phyloP scores from a whole-genome alignment of 805 yeast genomes.

The Kluyveromyces siamensis region DNA sequence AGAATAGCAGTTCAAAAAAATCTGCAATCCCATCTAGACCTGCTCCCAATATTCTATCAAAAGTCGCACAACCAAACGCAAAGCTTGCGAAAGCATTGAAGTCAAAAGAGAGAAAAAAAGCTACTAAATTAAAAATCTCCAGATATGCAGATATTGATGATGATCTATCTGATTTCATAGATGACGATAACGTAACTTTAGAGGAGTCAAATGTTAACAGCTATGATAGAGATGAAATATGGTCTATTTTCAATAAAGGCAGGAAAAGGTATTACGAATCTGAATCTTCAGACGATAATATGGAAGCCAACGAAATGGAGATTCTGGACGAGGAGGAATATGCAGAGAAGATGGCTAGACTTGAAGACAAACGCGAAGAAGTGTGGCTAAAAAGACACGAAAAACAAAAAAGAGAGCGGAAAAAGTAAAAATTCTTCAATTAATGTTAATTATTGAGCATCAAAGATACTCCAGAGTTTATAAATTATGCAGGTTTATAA shows the following conservation, averaged over 20 bases:
- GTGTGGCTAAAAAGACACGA: conserved; percentile 44
- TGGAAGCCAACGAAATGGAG: conserved; percentile 94
- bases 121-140: conserved; percentile 12
- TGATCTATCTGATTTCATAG: conserved; percentile 51
- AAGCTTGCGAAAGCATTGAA: conserved; percentile 40
- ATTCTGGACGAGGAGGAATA: conserved; percentile 72
- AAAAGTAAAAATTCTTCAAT: not conserved
- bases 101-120: not conserved
- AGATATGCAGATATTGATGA: conserved; percentile 38
- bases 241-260: conserved; percentile 75
- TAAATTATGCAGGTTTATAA: not conserved
- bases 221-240: conserved; percentile 78
- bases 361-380: conserved; percentile 71
- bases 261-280: conserved; percentile 40
- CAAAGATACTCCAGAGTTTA: not conserved
- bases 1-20: not conserved
- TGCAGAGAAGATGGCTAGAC: conserved; percentile 57
- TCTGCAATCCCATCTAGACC: not conserved
- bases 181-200: conserved; percentile 24
- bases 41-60: conserved; percentile 6
- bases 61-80: conserved; percentile 49
- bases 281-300: conserved; percentile 50
- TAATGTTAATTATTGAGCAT: too few species aligned
- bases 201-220: conserved; percentile 30
- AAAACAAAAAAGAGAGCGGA: conserved; percentile 35